Percentiles rank a stretch among this genome's conserved stretches.
Conservation (phyloP, 2,329 filamentous ascomycete species). For the Mycosphaerelloides madeirae region DNA sequence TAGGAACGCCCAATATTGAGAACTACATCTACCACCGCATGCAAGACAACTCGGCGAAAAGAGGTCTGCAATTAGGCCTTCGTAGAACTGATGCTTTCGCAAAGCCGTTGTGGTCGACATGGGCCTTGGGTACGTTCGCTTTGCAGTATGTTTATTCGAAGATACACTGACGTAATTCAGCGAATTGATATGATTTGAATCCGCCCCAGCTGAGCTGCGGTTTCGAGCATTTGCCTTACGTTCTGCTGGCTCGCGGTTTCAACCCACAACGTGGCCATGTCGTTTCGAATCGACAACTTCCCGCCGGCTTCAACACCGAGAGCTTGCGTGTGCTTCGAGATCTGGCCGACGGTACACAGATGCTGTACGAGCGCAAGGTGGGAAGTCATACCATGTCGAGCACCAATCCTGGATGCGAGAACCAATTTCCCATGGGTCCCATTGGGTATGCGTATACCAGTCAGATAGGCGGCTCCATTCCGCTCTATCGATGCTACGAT, state of each 20-base stretch:
- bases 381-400: background rate
- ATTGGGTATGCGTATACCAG: constrained; percentile 1
- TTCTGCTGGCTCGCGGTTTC: too few relatives aligned
- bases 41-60: background rate
- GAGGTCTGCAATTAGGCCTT: background rate
- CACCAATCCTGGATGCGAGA: background rate
- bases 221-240: too few relatives aligned
- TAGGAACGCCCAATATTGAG: background rate
- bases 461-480: background rate
- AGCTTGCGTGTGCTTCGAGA: background rate
- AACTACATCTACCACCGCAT: constrained; percentile 3
- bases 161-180: too few relatives aligned
- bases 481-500: background rate
- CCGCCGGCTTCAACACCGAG: too few relatives aligned
- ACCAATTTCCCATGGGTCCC: background rate
- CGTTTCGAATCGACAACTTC: too few relatives aligned
- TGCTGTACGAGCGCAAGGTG: constrained; percentile 1
- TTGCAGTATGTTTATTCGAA: too few relatives aligned
- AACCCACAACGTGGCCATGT: too few relatives aligned
- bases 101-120: background rate
- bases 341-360: background rate
- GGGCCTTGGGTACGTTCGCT: background rate
- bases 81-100: background rate
- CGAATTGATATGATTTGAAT: too few relatives aligned
- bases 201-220: too few relatives aligned